Conservation (phyloP, 2,329 filamentous ascomycete genomes). For the Tricladium varicosporioides region DNA sequence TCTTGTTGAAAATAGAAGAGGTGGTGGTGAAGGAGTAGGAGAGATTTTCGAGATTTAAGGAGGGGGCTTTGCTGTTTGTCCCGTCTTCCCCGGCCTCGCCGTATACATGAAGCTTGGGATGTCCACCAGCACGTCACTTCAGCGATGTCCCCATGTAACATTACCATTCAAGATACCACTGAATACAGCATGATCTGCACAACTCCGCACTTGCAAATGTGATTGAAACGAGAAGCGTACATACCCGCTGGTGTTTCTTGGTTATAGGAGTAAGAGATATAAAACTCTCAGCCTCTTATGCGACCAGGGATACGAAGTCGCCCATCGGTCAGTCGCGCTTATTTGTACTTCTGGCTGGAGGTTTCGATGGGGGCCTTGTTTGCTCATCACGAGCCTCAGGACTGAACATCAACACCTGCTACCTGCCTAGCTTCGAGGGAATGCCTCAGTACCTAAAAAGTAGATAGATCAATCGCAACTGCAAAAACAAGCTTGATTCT, state of each 20-base stretch:
- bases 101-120: background rate
- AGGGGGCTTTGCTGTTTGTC: conserved; percentile 7
- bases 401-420: background rate
- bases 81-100: background rate
- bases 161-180: background rate
- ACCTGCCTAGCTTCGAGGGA: background rate
- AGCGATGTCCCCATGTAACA: background rate
- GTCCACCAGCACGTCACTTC: background rate
- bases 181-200: background rate
- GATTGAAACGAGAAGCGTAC: no score
- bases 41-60: conserved; percentile 62
- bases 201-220: no score
- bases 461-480: background rate
- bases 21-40: conserved; percentile 56
- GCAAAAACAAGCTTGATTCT: background rate
- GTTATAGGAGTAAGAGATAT: background rate
- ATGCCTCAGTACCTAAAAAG: background rate
- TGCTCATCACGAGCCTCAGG: no score
- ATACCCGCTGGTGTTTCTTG: background rate
- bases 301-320: background rate
- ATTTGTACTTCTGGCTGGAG: background rate
- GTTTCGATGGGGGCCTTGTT: background rate
- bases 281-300: background rate
- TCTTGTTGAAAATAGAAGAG: conserved; percentile 52
- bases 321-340: no score